phyloP scores from a whole-genome alignment of 305 asterid genomes.

The Fraxinus baroniana region DNA sequence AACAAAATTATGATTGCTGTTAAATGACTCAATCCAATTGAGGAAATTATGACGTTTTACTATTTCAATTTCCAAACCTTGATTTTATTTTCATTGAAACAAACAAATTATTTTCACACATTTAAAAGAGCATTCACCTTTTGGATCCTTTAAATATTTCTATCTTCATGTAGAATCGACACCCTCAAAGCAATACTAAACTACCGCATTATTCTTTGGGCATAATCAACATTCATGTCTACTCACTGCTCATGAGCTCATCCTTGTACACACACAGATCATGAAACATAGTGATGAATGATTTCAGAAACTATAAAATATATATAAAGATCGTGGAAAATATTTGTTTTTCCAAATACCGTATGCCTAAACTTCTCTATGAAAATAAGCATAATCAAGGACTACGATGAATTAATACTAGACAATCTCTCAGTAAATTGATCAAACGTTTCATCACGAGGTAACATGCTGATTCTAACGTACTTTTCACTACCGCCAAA shows the following conservation, averaged over 20 bases:
- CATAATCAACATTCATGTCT: not conserved
- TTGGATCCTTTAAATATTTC: too few relatives aligned
- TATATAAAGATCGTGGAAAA: constrained; percentile 15
- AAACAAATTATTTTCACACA: too few relatives aligned
- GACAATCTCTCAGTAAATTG: constrained; percentile 56
- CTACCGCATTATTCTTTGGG: too few relatives aligned
- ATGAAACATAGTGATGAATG: not conserved
- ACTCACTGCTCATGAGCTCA: not conserved
- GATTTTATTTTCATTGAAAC: too few relatives aligned
- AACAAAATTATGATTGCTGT: too few relatives aligned
- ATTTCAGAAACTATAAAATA: constrained; percentile 18
- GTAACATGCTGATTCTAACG: constrained; percentile 65
- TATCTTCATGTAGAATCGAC: too few relatives aligned
- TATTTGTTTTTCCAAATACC: constrained; percentile 15
- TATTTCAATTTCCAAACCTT: too few relatives aligned
- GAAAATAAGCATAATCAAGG: not conserved
- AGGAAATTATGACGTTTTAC: too few relatives aligned
- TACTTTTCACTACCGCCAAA: constrained; percentile 59
- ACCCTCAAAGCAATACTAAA: too few relatives aligned
- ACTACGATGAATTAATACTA: constrained; percentile 34
- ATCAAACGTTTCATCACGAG: constrained; percentile 57
- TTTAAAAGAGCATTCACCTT: too few relatives aligned
- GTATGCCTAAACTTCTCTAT: not conserved
- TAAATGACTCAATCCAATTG: too few relatives aligned
- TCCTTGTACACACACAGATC: not conserved